phyloP scores from a whole-genome alignment of 768 basidiomycete genomes.

The Suillus subalutaceus region DNA sequence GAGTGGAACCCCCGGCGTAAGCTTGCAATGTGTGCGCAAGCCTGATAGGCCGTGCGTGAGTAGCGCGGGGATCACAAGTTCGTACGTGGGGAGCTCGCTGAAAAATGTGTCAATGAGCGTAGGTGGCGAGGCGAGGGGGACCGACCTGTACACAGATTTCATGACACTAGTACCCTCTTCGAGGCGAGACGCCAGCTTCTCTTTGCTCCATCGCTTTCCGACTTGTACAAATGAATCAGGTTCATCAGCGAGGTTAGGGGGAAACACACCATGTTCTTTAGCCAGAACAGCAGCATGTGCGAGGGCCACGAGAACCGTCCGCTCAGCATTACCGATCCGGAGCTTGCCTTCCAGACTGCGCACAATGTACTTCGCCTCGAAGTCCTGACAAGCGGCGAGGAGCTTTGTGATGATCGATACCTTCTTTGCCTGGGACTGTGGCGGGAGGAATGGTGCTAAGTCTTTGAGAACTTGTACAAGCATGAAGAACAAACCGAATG shows the following conservation, averaged over 20 bases:
- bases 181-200: slow-evolving; percentile 69
- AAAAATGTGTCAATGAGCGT: slow-evolving; percentile 8
- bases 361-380: slow-evolving; percentile 96
- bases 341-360: slow-evolving; percentile 96
- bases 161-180: slow-evolving; percentile 78
- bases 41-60: slow-evolving; percentile 75
- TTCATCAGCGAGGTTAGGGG: background rate
- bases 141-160: slow-evolving; percentile 92
- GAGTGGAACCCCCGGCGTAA: slow-evolving; percentile 93
- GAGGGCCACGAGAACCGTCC: slow-evolving; percentile 92
- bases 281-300: slow-evolving; percentile 89
- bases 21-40: slow-evolving; percentile 76
- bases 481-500: slow-evolving; percentile 60
- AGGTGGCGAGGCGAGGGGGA: slow-evolving; percentile 4
- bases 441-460: slow-evolving; percentile 1
- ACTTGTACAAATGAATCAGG: slow-evolving; percentile 41
- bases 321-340: slow-evolving; percentile 95
- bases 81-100: slow-evolving; percentile 93
- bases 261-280: slow-evolving; percentile 55
- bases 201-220: slow-evolving; percentile 72
- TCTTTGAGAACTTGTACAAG: slow-evolving; percentile 10
- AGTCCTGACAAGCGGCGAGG: slow-evolving; percentile 86
- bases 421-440: slow-evolving; percentile 91
- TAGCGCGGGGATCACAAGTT: slow-evolving; percentile 88
- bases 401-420: slow-evolving; percentile 94